Conservation (phyloP, 768 basidiomycete genomes). For the Tricholoma terreum region DNA sequence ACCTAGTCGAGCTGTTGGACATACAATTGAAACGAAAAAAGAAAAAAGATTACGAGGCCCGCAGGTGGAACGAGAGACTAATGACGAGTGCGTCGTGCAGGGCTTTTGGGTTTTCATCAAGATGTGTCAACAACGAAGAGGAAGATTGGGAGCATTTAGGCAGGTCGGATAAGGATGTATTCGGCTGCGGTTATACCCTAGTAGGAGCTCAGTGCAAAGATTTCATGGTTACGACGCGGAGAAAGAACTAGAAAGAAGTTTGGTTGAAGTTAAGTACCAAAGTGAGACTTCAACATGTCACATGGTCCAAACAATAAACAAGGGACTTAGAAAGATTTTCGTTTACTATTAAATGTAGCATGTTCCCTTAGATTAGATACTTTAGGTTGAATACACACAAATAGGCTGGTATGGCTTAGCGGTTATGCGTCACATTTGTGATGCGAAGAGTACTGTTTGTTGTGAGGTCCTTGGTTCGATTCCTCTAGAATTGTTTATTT, state of each 20-base stretch:
- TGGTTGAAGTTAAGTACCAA: background rate
- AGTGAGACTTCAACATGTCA: background rate
- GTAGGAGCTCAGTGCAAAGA: background rate
- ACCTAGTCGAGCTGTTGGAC: background rate
- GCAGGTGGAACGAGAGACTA: background rate
- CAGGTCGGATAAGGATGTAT: background rate
- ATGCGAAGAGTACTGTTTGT: no score
- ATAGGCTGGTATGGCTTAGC: background rate
- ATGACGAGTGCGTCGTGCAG: background rate
- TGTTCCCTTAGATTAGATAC: background rate
- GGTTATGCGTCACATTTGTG: no score
- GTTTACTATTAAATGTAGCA: no score
- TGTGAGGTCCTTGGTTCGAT: no score
- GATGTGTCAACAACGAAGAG: no score
- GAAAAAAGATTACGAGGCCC: background rate
- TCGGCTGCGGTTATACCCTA: no score
- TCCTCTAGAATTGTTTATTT: no score
- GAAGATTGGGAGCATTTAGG: no score
- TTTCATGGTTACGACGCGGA: background rate
- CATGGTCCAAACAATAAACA: background rate
- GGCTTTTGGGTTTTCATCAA: background rate
- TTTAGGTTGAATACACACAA: background rate
- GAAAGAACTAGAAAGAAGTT: background rate
- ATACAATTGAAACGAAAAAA: background rate
- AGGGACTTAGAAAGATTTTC: background rate